Evolutionary conservation across 176 grass and related monocot genomes (phyloP).

Genomic region (Ensete ventricosum): DNA sequence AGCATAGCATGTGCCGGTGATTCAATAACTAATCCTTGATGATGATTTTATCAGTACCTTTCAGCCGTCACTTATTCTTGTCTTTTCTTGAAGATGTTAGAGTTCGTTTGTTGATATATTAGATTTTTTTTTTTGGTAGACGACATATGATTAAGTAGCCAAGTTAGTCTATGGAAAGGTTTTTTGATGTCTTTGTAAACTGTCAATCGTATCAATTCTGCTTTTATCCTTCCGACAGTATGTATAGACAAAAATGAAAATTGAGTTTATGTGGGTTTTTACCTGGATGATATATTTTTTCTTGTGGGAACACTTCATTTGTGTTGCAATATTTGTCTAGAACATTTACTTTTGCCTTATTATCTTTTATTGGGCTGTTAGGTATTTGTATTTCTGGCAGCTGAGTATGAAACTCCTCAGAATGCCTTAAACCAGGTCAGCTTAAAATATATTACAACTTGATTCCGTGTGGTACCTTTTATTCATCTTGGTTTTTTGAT

Average conservation of each 20-base stretch:
- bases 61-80: too few relatives aligned
- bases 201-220: too few relatives aligned
- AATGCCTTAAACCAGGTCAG: conserved; percentile 93
- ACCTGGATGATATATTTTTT: neutral
- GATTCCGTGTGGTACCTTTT: neutral
- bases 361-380: conserved; percentile 19
- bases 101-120: neutral
- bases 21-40: neutral
- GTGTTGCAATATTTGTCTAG: neutral
- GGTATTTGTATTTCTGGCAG: conserved; percentile 98
- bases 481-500: too few relatives aligned
- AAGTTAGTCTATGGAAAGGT: neutral
- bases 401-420: conserved; percentile 82
- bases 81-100: too few relatives aligned
- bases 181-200: too few relatives aligned
- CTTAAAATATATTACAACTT: neutral
- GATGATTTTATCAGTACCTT: too few relatives aligned
- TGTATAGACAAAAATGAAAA: too few relatives aligned
- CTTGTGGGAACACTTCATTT: neutral
- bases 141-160: neutral
- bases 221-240: too few relatives aligned
- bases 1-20: neutral
- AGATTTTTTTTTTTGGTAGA: neutral
- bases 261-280: neutral
- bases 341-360: neutral